These are phyloP conservation scores for Phanerodontia chrysosporium DNA, from an alignment of 768 basidiomycete species.

Conservation along the genomic window DNA sequence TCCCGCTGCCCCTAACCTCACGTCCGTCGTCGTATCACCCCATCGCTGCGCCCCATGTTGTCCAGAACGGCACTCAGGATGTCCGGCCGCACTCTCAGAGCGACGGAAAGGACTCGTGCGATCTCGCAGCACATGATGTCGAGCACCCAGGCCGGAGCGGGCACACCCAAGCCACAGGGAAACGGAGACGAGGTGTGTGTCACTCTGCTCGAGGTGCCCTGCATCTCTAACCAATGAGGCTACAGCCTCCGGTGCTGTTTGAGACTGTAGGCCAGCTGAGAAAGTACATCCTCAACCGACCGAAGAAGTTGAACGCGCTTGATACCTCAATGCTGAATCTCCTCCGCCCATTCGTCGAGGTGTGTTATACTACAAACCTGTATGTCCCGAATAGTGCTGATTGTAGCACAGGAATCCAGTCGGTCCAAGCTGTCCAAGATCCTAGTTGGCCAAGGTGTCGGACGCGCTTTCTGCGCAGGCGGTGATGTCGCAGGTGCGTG, in stretches of 20 bases:
- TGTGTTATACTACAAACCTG: slow-evolving; percentile 28
- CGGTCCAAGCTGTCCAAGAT: slow-evolving; percentile 64
- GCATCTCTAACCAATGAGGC: neutral
- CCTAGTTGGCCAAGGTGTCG: slow-evolving; percentile 67
- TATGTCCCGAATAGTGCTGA: neutral
- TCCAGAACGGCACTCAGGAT: slow-evolving; percentile 19
- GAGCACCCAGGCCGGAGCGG: slow-evolving; percentile 5
- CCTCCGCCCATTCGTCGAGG: slow-evolving; percentile 74
- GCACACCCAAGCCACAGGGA: slow-evolving; percentile 6
- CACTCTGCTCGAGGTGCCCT: neutral
- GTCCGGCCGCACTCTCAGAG: slow-evolving; percentile 18
- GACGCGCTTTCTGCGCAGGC: slow-evolving; percentile 87
- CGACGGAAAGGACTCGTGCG: slow-evolving; percentile 20
- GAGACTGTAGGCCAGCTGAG: slow-evolving; percentile 61
- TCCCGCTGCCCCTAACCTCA: slow-evolving; percentile 3
- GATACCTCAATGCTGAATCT: slow-evolving; percentile 72
- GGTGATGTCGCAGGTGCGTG: slow-evolving; percentile 87
- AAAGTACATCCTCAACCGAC: slow-evolving; percentile 76
- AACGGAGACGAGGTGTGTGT: slow-evolving; percentile 16
- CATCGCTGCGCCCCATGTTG: slow-evolving; percentile 16
- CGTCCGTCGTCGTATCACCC: neutral
- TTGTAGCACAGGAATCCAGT: slow-evolving; percentile 60
- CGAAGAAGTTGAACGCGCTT: slow-evolving; percentile 77
- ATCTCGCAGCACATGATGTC: slow-evolving; percentile 25
- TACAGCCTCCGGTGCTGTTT: slow-evolving; percentile 52